These are phyloP conservation scores for Tagetes patula DNA, from an alignment of 129 eudicot genomes.

Conservation along the genomic window DNA sequence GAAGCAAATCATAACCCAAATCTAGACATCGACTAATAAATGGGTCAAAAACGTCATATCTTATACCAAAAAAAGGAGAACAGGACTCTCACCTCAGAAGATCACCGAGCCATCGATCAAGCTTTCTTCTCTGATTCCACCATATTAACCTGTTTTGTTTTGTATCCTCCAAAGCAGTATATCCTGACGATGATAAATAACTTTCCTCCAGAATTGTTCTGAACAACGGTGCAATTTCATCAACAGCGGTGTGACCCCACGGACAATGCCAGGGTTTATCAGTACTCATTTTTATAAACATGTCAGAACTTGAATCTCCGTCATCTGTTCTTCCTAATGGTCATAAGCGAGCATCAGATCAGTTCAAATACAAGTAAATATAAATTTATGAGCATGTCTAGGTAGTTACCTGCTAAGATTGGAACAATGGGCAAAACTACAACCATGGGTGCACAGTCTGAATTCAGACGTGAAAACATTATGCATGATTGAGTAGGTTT, in stretches of 20 bases:
- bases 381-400: slow-evolving; percentile 5
- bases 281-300: slow-evolving; percentile 31
- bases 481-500: slow-evolving; percentile 60
- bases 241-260: slow-evolving; percentile 77
- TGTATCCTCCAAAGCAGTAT: slow-evolving; percentile 60
- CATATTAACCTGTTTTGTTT: slow-evolving; percentile 55
- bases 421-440: slow-evolving; percentile 60
- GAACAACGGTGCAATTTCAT: slow-evolving; percentile 79
- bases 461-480: slow-evolving; percentile 67
- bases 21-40: neutral
- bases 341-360: slow-evolving; percentile 26
- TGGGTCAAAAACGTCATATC: neutral
- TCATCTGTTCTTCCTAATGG: slow-evolving; percentile 47
- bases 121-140: slow-evolving; percentile 76
- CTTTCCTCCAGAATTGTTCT: slow-evolving; percentile 65
- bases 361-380: slow-evolving; percentile 10
- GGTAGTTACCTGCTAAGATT: slow-evolving; percentile 50
- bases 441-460: slow-evolving; percentile 57
- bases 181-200: slow-evolving; percentile 59
- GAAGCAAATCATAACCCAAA: neutral
- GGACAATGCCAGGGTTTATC: slow-evolving; percentile 73
- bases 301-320: slow-evolving; percentile 41
- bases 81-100: slow-evolving; percentile 53
- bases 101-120: slow-evolving; percentile 57
- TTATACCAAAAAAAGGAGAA: slow-evolving; percentile 2